Evolutionary conservation across 2,329 filamentous ascomycete species (phyloP).

Genomic region (Bertia moriformis): DNA sequence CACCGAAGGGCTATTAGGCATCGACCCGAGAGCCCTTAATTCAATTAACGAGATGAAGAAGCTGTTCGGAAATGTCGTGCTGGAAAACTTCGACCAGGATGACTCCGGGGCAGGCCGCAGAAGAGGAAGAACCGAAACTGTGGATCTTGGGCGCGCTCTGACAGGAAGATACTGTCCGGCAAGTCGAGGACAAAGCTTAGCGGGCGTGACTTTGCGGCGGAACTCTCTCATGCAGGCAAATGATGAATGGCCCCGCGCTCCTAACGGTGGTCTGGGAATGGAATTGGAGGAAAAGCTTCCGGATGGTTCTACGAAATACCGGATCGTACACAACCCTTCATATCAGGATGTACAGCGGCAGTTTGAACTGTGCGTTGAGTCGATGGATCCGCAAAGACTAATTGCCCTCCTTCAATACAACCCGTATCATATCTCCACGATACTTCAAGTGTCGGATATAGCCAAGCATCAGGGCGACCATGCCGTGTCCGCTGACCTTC

Average conservation of each 20-base stretch:
- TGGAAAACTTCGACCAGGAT: slow-evolving; percentile 39
- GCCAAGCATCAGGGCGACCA: slow-evolving; percentile 1
- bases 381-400: background rate
- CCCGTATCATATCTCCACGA: slow-evolving; percentile 1
- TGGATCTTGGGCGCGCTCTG: slow-evolving; percentile 18
- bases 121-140: slow-evolving; percentile 23
- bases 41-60: slow-evolving; percentile 17
- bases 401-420: background rate
- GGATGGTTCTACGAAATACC: slow-evolving; percentile 11
- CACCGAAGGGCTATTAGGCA: slow-evolving; percentile 36
- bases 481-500: background rate
- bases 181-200: slow-evolving; percentile 28
- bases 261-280: background rate
- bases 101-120: slow-evolving; percentile 23
- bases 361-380: slow-evolving; percentile 1
- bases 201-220: slow-evolving; percentile 40
- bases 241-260: slow-evolving; percentile 54
- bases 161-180: slow-evolving; percentile 28
- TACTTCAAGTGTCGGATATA: slow-evolving; percentile 1
- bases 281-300: background rate
- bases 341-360: background rate
- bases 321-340: background rate
- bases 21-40: slow-evolving; percentile 24
- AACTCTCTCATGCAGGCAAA: slow-evolving; percentile 60
- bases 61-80: slow-evolving; percentile 51